Evolutionary conservation across 805 yeast species (phyloP).

Genomic region (Teunomyces stri): DNA sequence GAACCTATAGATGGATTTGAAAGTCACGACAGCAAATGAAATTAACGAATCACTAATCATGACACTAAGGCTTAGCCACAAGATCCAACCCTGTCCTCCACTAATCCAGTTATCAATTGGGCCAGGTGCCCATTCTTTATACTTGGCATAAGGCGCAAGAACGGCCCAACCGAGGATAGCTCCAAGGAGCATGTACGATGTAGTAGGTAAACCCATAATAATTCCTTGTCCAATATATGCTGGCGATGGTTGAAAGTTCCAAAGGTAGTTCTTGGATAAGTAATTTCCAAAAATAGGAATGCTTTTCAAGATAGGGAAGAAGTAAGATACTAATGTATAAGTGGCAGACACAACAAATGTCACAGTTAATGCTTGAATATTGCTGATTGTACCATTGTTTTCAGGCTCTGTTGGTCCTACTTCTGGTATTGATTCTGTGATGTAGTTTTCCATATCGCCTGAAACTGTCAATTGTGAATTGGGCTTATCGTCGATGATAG

Average conservation of each 20-base stretch:
- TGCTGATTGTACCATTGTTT: slow-evolving; percentile 29
- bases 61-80: slow-evolving; percentile 89
- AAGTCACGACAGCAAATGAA: slow-evolving; percentile 64
- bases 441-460: slow-evolving; percentile 7
- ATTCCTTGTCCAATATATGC: slow-evolving; percentile 98
- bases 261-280: slow-evolving; percentile 62
- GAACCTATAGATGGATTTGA: slow-evolving; percentile 35
- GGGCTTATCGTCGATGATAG: slow-evolving; percentile 34
- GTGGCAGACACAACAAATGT: slow-evolving; percentile 70
- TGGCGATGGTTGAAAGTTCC: slow-evolving; percentile 95
- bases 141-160: slow-evolving; percentile 75
- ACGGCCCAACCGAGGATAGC: slow-evolving; percentile 89
- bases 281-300: slow-evolving; percentile 74
- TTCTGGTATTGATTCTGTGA: slow-evolving; percentile 1
- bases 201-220: slow-evolving; percentile 93
- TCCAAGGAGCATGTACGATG: slow-evolving; percentile 87
- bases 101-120: slow-evolving; percentile 87
- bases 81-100: slow-evolving; percentile 96
- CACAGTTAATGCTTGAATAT: slow-evolving; percentile 54
- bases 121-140: slow-evolving; percentile 84
- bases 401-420: background rate
- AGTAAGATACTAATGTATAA: slow-evolving; percentile 71
- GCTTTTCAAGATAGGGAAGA: slow-evolving; percentile 63
- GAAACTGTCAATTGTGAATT: slow-evolving; percentile 1
- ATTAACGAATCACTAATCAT: slow-evolving; percentile 92